Evolutionary conservation across 305 asterid species (phyloP).

Genomic region (Lippia alba): DNA sequence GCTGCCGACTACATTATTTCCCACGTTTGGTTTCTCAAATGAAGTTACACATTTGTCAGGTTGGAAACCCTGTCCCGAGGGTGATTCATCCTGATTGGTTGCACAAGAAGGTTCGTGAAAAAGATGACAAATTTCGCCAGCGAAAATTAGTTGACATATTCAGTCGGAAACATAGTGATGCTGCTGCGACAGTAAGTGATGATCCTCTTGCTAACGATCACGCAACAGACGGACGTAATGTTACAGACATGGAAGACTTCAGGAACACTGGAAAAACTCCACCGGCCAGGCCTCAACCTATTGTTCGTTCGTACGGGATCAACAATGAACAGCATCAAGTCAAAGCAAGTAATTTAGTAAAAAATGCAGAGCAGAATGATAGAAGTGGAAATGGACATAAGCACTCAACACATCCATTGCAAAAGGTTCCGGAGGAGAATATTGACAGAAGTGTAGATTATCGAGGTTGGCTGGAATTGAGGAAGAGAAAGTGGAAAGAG

Average conservation of each 20-base stretch:
- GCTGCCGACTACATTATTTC: slow-evolving; percentile 21
- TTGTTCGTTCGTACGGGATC: slow-evolving; percentile 66
- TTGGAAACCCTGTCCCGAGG: slow-evolving; percentile 97
- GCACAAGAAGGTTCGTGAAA: slow-evolving; percentile 97
- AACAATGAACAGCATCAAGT: slow-evolving; percentile 47
- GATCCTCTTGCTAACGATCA: slow-evolving; percentile 47
- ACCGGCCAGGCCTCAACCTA: slow-evolving; percentile 64
- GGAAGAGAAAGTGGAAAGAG: slow-evolving; percentile 95
- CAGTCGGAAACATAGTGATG: slow-evolving; percentile 53
- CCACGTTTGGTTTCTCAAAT: slow-evolving; percentile 37
- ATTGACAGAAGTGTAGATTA: slow-evolving; percentile 73
- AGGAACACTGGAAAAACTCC: slow-evolving; percentile 51
- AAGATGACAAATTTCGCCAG: slow-evolving; percentile 97
- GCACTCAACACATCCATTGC: slow-evolving; percentile 43
- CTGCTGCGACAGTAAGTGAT: slow-evolving; percentile 39
- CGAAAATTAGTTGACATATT: slow-evolving; percentile 87
- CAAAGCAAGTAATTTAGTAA: slow-evolving; percentile 44
- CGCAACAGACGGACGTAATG: slow-evolving; percentile 49
- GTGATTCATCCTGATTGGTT: slow-evolving; percentile 99
- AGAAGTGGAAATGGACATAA: slow-evolving; percentile 40
- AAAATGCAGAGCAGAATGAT: slow-evolving; percentile 48
- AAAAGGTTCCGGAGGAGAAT: slow-evolving; percentile 54
- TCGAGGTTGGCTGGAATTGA: slow-evolving; percentile 93
- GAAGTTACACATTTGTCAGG: slow-evolving; percentile 58
- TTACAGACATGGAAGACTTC: slow-evolving; percentile 88